Conservation (phyloP, 148 eudicot genomes). For the Camellia sinensis region DNA sequence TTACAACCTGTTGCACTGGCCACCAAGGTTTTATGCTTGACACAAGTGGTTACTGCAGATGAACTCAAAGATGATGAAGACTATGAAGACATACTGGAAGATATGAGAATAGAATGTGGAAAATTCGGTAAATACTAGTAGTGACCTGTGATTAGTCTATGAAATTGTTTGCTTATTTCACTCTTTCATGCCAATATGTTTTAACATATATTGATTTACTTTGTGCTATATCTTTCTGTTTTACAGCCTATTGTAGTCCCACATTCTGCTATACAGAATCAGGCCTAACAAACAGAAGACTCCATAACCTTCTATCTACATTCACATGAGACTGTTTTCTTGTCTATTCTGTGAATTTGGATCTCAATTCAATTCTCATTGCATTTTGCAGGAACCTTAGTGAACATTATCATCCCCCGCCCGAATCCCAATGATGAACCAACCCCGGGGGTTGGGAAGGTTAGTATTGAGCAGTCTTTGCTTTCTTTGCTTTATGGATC, state of each 20-base stretch:
- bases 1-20: constrained; percentile 58
- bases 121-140: constrained; percentile 48
- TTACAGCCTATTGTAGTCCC: constrained; percentile 24
- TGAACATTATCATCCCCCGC: constrained; percentile 70
- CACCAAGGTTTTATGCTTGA: constrained; percentile 73
- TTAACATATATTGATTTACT: constrained; percentile 12
- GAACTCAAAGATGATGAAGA: constrained; percentile 82
- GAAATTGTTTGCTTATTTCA: neutral
- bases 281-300: constrained; percentile 24
- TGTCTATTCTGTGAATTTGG: constrained; percentile 6
- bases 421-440: constrained; percentile 66
- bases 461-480: constrained; percentile 25
- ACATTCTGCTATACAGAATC: constrained; percentile 20
- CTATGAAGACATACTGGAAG: constrained; percentile 80
- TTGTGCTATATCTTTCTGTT: constrained; percentile 23
- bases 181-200: neutral
- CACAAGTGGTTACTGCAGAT: constrained; percentile 67
- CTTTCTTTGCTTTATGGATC: neutral
- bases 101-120: constrained; percentile 76
- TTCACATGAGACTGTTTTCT: constrained; percentile 4
- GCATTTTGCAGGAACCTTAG: constrained; percentile 62
- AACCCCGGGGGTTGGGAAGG: constrained; percentile 88
- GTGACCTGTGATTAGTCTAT: neutral
- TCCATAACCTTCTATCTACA: constrained; percentile 16
- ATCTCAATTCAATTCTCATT: neutral